Conservation (phyloP, 192 early-diverging fungal genomes). For the Dissophora globulifera region DNA sequence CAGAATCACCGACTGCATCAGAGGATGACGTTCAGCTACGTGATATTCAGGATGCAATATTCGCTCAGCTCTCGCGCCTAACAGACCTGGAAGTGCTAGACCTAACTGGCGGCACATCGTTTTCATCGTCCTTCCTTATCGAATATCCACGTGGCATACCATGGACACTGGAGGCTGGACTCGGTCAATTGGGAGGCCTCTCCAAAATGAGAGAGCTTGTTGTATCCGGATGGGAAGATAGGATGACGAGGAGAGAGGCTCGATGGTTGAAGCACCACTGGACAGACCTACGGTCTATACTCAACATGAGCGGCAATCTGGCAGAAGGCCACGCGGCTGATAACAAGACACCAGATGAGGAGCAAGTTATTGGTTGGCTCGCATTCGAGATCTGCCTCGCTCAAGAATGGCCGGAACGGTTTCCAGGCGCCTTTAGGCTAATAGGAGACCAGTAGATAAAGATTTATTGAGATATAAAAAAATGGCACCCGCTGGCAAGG, state of each 20-base stretch:
- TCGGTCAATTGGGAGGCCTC: background rate
- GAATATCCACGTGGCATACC: constrained; percentile 10
- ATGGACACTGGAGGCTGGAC: constrained; percentile 7
- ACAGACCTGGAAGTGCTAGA: constrained; percentile 10
- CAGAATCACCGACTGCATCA: background rate
- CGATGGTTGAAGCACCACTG: constrained; percentile 18
- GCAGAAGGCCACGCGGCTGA: background rate
- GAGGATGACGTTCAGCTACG: background rate
- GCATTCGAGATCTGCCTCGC: constrained; percentile 28
- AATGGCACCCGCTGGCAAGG: no score
- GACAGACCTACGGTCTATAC: constrained; percentile 7
- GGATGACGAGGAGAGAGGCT: constrained; percentile 22
- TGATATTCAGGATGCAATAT: constrained; percentile 5
- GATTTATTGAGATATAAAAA: no score
- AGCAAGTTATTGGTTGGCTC: constrained; percentile 18
- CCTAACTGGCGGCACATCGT: background rate
- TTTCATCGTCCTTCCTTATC: background rate
- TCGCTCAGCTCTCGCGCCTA: background rate
- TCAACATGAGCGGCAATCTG: constrained; percentile 9
- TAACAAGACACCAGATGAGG: background rate
- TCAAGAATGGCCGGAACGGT: constrained; percentile 33
- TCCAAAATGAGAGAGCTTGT: constrained; percentile 7
- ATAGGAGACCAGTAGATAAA: no score
- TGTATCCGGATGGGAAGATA: constrained; percentile 29
- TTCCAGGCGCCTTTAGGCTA: background rate